phyloP scores from a whole-genome alignment of 805 yeast genomes.

The Dipodascopsis tothii region DNA sequence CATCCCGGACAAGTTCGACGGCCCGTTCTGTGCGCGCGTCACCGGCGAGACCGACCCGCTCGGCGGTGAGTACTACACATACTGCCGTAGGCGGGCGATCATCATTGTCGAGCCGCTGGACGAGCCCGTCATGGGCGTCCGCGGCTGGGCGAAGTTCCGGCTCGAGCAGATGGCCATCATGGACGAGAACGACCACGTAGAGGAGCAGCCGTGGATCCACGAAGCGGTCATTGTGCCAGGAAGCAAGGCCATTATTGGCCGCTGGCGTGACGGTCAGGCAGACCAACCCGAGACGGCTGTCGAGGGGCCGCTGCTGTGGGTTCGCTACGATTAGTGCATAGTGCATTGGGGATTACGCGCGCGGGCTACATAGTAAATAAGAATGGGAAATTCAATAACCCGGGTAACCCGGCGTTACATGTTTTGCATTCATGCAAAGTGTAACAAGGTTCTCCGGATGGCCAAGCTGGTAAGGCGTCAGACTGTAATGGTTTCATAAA shows the following conservation, averaged over 20 bases:
- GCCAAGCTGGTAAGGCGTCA: no score
- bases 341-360: no score
- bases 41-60: constrained; percentile 15
- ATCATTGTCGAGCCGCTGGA: constrained; percentile 17
- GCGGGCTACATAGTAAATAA: no score
- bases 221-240: constrained; percentile 19
- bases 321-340: no score
- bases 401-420: no score
- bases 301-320: constrained; percentile 20
- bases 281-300: constrained; percentile 16
- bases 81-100: constrained; percentile 20
- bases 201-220: constrained; percentile 22
- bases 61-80: background rate
- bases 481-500: no score
- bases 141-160: constrained; percentile 18
- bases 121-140: constrained; percentile 18
- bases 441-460: no score
- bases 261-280: constrained; percentile 23
- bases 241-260: constrained; percentile 19
- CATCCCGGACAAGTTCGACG: constrained; percentile 15
- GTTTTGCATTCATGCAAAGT: no score
- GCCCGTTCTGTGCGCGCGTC: constrained; percentile 12
- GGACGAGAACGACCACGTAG: constrained; percentile 14
- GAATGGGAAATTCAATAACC: no score
- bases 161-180: constrained; percentile 20